Percentiles rank a stretch among this genome's conserved stretches.
Conservation (phyloP, 371 early-diverging fungal genomes). For the Actinomortierella ambigua region DNA sequence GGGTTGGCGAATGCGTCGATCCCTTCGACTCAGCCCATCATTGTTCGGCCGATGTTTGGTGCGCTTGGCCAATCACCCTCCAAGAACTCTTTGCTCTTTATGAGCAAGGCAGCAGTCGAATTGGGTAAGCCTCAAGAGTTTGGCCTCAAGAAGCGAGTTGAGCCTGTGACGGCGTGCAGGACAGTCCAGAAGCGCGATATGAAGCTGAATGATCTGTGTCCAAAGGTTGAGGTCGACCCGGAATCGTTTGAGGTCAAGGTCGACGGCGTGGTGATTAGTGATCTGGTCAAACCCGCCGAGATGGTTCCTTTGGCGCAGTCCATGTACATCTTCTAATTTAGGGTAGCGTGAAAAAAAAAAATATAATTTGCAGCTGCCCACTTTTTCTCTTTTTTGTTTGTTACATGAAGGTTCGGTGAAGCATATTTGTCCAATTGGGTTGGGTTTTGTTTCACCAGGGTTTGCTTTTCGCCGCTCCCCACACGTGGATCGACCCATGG, state of each 20-base stretch:
- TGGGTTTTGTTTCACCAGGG: no score
- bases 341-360: no score
- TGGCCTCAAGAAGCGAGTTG: conserved; percentile 69
- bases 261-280: conserved; percentile 70
- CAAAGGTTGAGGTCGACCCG: conserved; percentile 84
- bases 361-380: no score
- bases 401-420: no score
- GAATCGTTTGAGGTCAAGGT: conserved; percentile 88
- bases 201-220: conserved; percentile 79
- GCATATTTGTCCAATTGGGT: no score
- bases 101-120: conserved; percentile 75
- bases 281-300: conserved; percentile 70
- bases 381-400: no score
- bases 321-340: conserved; percentile 72
- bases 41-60: conserved; percentile 86
- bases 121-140: conserved; percentile 59
- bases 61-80: conserved; percentile 61
- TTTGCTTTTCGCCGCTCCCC: no score
- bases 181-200: conserved; percentile 81
- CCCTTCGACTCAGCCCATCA: conserved; percentile 89
- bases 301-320: conserved; percentile 77
- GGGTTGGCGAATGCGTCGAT: conserved; percentile 93
- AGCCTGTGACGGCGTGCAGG: conserved; percentile 78
- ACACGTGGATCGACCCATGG: no score
- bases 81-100: conserved; percentile 73